These are phyloP conservation scores for Colletotrichum siamense DNA, from an alignment of 2,329 filamentous ascomycete genomes.

Conservation along the genomic window DNA sequence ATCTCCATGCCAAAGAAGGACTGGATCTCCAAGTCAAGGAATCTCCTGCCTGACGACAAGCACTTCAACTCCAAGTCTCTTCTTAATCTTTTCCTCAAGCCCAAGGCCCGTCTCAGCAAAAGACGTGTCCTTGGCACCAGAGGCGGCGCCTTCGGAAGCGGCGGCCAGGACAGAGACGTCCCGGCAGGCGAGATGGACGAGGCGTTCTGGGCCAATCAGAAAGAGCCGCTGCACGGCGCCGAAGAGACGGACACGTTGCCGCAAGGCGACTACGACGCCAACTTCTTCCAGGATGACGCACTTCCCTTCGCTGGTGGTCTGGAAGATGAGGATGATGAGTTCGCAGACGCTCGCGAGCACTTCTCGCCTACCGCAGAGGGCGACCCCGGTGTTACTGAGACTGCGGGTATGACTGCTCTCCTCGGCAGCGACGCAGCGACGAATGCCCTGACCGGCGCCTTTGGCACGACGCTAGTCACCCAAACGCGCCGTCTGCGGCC, in stretches of 20 bases:
- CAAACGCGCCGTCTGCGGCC: conserved; percentile 67
- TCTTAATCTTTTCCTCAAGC: conserved; percentile 90
- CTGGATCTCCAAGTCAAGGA: conserved; percentile 92
- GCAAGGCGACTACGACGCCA: conserved; percentile 88
- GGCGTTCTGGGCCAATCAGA: conserved; percentile 88
- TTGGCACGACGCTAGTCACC: conserved; percentile 72
- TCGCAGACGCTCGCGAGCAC: conserved; percentile 81
- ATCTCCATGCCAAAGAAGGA: conserved; percentile 92
- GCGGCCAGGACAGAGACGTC: conserved; percentile 54
- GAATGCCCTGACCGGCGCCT: conserved; percentile 51
- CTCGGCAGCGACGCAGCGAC: conserved; percentile 57
- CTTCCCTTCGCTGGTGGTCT: conserved; percentile 70
- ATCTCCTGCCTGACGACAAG: conserved; percentile 95
- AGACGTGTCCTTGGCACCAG: conserved; percentile 58
- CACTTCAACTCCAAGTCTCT: conserved; percentile 96
- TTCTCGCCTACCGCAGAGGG: conserved; percentile 71
- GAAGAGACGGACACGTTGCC: conserved; percentile 62
- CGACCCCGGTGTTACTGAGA: conserved; percentile 50
- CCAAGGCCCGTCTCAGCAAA: conserved; percentile 82
- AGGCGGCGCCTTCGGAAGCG: conserved; percentile 46
- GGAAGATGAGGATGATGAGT: conserved; percentile 71
- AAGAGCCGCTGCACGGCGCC: conserved; percentile 49
- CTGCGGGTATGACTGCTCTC: conserved; percentile 53
- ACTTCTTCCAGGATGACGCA: conserved; percentile 94
- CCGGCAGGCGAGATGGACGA: conserved; percentile 87